These are phyloP conservation scores for Sugiyamaella floridensis DNA, from an alignment of 805 yeast species.

Conservation along the genomic window DNA sequence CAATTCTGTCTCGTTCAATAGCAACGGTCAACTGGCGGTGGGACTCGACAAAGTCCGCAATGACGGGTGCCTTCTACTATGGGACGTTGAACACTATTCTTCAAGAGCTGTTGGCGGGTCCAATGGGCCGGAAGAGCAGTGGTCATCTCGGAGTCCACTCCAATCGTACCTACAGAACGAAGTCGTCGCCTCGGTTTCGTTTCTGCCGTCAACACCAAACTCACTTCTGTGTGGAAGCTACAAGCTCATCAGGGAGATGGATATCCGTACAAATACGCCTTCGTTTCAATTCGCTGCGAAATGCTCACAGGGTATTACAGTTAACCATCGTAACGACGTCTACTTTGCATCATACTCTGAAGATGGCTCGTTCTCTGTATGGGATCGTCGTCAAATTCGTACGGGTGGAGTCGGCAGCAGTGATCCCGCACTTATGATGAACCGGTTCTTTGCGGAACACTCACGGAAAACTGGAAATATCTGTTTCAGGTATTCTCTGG, in stretches of 20 bases:
- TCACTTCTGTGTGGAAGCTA: constrained; percentile 67
- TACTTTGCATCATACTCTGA: constrained; percentile 72
- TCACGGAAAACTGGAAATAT: not conserved
- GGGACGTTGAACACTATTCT: constrained; percentile 49
- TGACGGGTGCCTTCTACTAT: constrained; percentile 68
- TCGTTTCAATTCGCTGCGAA: constrained; percentile 69
- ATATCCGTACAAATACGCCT: constrained; percentile 50
- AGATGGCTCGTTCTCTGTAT: constrained; percentile 75
- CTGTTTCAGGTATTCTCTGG: constrained; percentile 38
- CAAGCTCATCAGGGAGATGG: constrained; percentile 71
- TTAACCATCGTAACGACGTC: constrained; percentile 62
- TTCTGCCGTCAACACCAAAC: constrained; percentile 50
- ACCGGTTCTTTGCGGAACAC: constrained; percentile 15
- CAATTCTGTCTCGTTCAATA: constrained; percentile 64
- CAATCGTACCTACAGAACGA: constrained; percentile 62
- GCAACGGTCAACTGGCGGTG: constrained; percentile 58
- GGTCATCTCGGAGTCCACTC: constrained; percentile 15
- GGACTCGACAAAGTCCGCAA: constrained; percentile 75
- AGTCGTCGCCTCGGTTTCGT: constrained; percentile 59
- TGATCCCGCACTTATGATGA: constrained; percentile 20
- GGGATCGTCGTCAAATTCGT: constrained; percentile 32
- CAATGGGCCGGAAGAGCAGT: not conserved
- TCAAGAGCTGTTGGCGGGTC: constrained; percentile 30
- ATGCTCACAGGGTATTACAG: constrained; percentile 57
- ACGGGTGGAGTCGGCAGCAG: constrained; percentile 10